These are phyloP conservation scores for Neofusicoccum parvum DNA, from an alignment of 2,329 filamentous ascomycete species.

Conservation along the genomic window DNA sequence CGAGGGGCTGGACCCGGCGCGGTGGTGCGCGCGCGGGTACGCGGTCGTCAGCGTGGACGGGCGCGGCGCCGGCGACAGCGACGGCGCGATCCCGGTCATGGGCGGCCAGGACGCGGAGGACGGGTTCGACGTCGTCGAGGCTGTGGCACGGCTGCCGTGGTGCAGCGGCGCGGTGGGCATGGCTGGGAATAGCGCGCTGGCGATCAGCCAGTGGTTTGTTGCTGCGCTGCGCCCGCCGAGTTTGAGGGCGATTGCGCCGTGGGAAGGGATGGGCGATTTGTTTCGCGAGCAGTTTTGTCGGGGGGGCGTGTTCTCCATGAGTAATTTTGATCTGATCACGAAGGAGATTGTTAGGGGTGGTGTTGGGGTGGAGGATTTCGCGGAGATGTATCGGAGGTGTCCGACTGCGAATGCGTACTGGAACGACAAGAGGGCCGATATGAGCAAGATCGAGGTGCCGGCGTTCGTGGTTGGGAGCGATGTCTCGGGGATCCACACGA, in stretches of 20 bases:
- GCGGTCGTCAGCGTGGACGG: slow-evolving; percentile 39
- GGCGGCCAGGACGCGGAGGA: slow-evolving; percentile 50
- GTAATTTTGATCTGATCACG: slow-evolving; percentile 47
- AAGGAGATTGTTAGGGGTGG: slow-evolving; percentile 39
- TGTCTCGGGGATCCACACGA: slow-evolving; percentile 26
- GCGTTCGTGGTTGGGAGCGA: slow-evolving; percentile 27
- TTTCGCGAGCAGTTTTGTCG: slow-evolving; percentile 52
- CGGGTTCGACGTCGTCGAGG: slow-evolving; percentile 50
- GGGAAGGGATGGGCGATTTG: slow-evolving; percentile 52
- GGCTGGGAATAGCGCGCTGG: slow-evolving; percentile 49
- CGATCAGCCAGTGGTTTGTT: slow-evolving; percentile 47
- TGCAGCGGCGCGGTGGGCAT: slow-evolving; percentile 49
- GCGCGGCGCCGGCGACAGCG: slow-evolving; percentile 35
- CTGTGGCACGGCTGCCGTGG: slow-evolving; percentile 46
- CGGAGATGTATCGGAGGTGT: slow-evolving; percentile 45
- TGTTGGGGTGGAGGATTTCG: slow-evolving; percentile 44
- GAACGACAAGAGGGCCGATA: slow-evolving; percentile 29
- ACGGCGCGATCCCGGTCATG: slow-evolving; percentile 42
- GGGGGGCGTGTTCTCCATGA: slow-evolving; percentile 40
- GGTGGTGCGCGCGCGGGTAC: slow-evolving; percentile 38
- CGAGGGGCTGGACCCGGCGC: slow-evolving; percentile 46
- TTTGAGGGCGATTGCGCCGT: slow-evolving; percentile 48
- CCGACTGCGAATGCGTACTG: slow-evolving; percentile 32
- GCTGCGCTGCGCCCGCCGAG: slow-evolving; percentile 46
- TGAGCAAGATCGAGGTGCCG: slow-evolving; percentile 28